phyloP scores from a whole-genome alignment of 2,329 filamentous ascomycete species.

The Fusarium sp. region DNA sequence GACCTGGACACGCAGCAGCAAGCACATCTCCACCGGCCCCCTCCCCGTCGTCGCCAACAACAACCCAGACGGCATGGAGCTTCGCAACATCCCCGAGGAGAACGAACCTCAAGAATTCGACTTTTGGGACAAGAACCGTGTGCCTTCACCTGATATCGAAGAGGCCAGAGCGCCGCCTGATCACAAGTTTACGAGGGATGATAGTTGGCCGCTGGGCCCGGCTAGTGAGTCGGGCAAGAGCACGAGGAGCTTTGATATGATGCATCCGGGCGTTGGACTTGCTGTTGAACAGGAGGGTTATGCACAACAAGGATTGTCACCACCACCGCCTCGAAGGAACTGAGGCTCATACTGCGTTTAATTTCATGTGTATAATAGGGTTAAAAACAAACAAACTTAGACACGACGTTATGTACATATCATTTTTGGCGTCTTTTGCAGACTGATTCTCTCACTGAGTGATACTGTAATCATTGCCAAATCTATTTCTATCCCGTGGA shows the following conservation, averaged over 20 bases:
- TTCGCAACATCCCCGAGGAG: constrained; percentile 41
- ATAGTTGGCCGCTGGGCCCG: constrained; percentile 34
- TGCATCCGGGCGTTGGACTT: constrained; percentile 38
- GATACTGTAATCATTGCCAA: no score
- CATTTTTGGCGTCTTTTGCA: not conserved
- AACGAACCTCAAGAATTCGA: constrained; percentile 27
- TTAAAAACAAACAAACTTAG: constrained; percentile 10
- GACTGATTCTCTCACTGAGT: not conserved
- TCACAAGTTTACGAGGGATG: constrained; percentile 16
- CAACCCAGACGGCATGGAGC: constrained; percentile 29
- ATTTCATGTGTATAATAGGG: constrained; percentile 24
- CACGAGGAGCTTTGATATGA: constrained; percentile 34
- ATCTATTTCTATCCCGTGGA: not conserved
- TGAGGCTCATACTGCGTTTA: constrained; percentile 10
- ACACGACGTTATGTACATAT: constrained; percentile 32
- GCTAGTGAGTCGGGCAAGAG: constrained; percentile 29
- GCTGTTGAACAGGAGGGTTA: constrained; percentile 36
- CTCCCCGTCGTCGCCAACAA: not conserved
- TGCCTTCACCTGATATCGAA: constrained; percentile 13
- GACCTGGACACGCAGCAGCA: constrained; percentile 39
- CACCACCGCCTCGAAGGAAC: constrained; percentile 39
- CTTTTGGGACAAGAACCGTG: constrained; percentile 27
- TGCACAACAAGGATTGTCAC: constrained; percentile 39
- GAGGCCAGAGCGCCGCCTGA: not conserved
- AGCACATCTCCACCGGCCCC: constrained; percentile 32